Evolutionary conservation across 108 stramenopile genomes (phyloP), one percentile per base, ranked within the genome.

Genomic region (Cyclotella cryptica): DNA sequence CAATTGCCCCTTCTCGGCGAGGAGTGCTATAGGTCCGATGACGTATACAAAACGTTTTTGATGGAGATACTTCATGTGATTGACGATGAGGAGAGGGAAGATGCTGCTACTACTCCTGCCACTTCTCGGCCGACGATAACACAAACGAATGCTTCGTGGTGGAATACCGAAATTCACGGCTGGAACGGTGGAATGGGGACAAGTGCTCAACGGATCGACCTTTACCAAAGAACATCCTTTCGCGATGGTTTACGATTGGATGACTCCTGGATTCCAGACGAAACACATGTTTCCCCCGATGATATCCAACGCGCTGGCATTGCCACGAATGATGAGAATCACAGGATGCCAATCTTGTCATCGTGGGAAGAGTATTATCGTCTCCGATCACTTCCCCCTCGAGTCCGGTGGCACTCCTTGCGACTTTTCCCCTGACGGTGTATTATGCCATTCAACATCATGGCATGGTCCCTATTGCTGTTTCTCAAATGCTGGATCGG

Each of bases 341-440:
- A 86, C 9, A 51, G n/a, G n/a, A n/a, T 94, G 13, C 70, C 85
- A n/a, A 63, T 54, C 7, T 60, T 96, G 10, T 51, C 63, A 2
- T 84, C 81, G 0, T 96, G 95, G 95, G 70, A 89, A 57, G 88
- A 94, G 1, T 96, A 93, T 69, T 96, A 94, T 62, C 40, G 47
- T 6, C 75, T 96, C 0, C 88, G 95, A 12, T 55, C 60, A 12
- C 74, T 96, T 21, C 79, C 90, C 60, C 79, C 0, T 66, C 84
- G 6, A 92, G 90, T 80, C 92, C 92, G 10, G 83, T 92, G 11
- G 84, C 89, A 3, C 72, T 96, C 12, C 82, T 96, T 26, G 72
- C 81, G 10, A 92, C 92, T 10, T 96, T 93, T 74, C 95, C 95
- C 3, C 71, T 96, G 44, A 94, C 95, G 3, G 41, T 96, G 2